Conservation (phyloP, 306 rosid species). For the Mimosa bimucronata region DNA sequence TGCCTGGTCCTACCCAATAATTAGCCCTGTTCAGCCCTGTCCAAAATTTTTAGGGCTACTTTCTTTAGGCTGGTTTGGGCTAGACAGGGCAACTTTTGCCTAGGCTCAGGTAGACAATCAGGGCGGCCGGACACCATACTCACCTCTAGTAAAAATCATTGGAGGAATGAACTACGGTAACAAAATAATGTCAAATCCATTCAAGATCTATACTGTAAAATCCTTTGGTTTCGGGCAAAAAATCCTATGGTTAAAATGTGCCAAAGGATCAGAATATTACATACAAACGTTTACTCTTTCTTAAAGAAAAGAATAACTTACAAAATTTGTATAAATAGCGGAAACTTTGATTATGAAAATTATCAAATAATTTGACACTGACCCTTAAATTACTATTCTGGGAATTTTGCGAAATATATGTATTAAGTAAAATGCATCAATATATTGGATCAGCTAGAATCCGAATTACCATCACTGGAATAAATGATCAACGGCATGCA, state of each 20-base stretch:
- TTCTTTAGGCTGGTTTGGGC: too few relatives aligned
- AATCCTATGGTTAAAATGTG: neutral
- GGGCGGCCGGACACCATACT: too few relatives aligned
- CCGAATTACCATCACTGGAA: conserved; percentile 46
- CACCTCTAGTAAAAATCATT: neutral
- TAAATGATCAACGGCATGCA: conserved; percentile 58
- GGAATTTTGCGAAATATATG: neutral
- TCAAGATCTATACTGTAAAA: neutral
- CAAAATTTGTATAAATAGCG: neutral
- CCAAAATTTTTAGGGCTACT: too few relatives aligned
- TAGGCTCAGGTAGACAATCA: too few relatives aligned
- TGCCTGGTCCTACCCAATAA: too few relatives aligned
- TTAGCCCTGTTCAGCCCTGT: too few relatives aligned
- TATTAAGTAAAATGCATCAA: conserved; percentile 11
- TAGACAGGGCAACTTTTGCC: too few relatives aligned
- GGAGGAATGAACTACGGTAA: neutral
- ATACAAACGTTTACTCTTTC: neutral
- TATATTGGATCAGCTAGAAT: conserved; percentile 6
- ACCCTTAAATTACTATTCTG: neutral
- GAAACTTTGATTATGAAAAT: neutral
- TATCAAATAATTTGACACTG: neutral
- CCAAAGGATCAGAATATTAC: neutral
- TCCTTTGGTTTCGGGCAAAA: neutral
- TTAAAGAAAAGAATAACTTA: neutral
- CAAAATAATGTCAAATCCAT: neutral